These are phyloP conservation scores for Blastocrithidia nonstop DNA, from an alignment of 208 protist species.

Conservation along the genomic window DNA sequence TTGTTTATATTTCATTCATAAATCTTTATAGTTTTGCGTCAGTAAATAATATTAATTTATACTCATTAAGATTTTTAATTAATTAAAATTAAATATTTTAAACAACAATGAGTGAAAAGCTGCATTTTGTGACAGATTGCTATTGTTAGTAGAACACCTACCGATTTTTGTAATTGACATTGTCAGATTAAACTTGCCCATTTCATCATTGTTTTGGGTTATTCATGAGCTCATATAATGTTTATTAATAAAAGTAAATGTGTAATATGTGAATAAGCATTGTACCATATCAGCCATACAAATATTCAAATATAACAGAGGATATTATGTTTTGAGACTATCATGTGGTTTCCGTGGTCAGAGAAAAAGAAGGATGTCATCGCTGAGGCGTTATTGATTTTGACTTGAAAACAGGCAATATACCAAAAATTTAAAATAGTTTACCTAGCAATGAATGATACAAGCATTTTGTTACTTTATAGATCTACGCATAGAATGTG, in stretches of 20 bases:
- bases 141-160: conserved; percentile 33
- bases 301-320: background rate
- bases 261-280: conserved; percentile 10
- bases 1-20: background rate
- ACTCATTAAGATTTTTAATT: background rate
- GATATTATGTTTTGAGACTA: conserved; percentile 20
- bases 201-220: conserved; percentile 15
- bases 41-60: conserved; percentile 2
- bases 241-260: conserved; percentile 1
- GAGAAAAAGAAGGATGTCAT: background rate
- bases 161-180: conserved; percentile 5
- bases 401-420: conserved; percentile 8
- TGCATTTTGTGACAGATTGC: conserved; percentile 7
- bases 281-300: conserved; percentile 15
- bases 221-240: conserved; percentile 14
- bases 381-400: conserved; percentile 19
- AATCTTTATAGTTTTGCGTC: background rate
- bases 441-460: conserved; percentile 1
- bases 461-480: background rate
- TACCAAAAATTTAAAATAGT: background rate
- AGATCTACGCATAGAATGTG: background rate
- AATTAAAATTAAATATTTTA: background rate
- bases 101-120: conserved; percentile 1
- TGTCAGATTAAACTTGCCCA: conserved; percentile 1
- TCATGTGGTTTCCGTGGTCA: conserved; percentile 17